Conservation (phyloP, 2,329 filamentous ascomycete species). For the Ophiostoma populinum region DNA sequence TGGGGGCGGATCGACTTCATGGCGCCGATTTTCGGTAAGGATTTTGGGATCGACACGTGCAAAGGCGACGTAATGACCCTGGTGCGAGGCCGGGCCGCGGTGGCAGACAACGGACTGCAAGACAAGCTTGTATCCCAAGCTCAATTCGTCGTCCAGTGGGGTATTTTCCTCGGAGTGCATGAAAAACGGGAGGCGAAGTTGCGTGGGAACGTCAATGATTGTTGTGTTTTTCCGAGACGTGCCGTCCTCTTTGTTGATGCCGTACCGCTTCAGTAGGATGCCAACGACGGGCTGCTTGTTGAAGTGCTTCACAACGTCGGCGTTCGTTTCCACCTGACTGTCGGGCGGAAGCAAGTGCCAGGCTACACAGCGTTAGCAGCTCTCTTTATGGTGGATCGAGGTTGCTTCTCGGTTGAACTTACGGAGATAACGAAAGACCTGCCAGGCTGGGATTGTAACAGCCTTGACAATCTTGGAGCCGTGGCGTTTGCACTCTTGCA, state of each 20-base stretch:
- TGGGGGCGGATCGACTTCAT: conserved; percentile 39
- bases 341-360: conserved; percentile 62
- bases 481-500: conserved; percentile 27
- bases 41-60: conserved; percentile 54
- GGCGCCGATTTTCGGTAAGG: conserved; percentile 40
- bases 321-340: conserved; percentile 42
- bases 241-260: conserved; percentile 52
- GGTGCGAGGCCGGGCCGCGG: conserved; percentile 66
- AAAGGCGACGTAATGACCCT: conserved; percentile 81
- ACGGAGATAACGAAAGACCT: conserved; percentile 90
- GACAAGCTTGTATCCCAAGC: conserved; percentile 83
- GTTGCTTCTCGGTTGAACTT: conserved; percentile 19
- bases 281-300: conserved; percentile 72
- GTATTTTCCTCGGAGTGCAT: conserved; percentile 53
- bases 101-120: conserved; percentile 89
- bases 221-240: conserved; percentile 57
- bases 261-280: conserved; percentile 84
- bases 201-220: conserved; percentile 73
- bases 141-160: conserved; percentile 42
- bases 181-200: conserved; percentile 75
- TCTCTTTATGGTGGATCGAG: no score
- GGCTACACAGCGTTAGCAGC: conserved; percentile 29
- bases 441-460: conserved; percentile 90
- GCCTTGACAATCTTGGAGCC: conserved; percentile 49
- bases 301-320: conserved; percentile 79